Evolutionary conservation across 192 early-diverging fungal genomes (phyloP).

Genomic region (Gaertneriomyces semiglobifer): DNA sequence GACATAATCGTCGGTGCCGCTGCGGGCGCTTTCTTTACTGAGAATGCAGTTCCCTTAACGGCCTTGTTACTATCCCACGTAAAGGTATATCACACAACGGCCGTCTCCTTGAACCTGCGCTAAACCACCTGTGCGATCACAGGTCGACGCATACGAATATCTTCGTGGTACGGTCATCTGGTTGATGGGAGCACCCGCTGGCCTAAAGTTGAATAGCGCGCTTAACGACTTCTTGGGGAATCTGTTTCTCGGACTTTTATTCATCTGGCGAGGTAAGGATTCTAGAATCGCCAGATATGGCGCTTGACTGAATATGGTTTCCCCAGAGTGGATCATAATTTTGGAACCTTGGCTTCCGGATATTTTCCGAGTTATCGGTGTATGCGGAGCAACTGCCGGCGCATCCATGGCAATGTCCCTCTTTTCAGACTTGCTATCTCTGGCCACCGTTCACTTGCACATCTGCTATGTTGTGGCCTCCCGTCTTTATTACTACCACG

Average conservation of each 20-base stretch:
- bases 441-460: constrained; percentile 88
- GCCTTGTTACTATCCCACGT: background rate
- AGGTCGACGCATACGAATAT: constrained; percentile 69
- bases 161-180: constrained; percentile 75
- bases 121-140: background rate
- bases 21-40: constrained; percentile 67
- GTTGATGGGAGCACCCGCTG: constrained; percentile 90
- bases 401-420: constrained; percentile 81
- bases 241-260: constrained; percentile 83
- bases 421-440: constrained; percentile 75
- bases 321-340: constrained; percentile 25
- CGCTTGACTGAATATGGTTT: background rate
- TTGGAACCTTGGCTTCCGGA: constrained; percentile 42
- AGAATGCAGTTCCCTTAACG: constrained; percentile 43
- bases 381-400: constrained; percentile 71
- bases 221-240: constrained; percentile 85
- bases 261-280: constrained; percentile 71
- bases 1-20: constrained; percentile 85
- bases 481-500: constrained; percentile 90
- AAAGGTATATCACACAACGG: too few relatives aligned
- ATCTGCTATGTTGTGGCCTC: constrained; percentile 94
- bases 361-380: constrained; percentile 68
- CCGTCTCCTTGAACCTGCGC: too few relatives aligned
- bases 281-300: background rate
- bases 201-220: constrained; percentile 93